Evolutionary conservation across 371 early-diverging fungal genomes (phyloP).

Genomic region (Neoconidiobolus thromboides): DNA sequence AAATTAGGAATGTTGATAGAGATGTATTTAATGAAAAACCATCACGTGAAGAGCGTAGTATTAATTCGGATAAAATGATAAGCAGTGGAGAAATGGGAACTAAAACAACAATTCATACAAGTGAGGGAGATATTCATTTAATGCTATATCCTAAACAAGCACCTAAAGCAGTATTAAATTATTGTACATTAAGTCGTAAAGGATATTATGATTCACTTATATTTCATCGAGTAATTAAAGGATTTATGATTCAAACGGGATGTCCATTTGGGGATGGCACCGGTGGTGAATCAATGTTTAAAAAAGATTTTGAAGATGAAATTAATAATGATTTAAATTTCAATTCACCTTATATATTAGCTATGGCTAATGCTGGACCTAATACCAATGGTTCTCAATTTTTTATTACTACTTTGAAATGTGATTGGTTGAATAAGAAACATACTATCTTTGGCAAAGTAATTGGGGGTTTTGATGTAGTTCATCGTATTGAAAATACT

Average conservation of each 20-base stretch:
- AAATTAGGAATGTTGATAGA: slow-evolving; percentile 44
- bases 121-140: slow-evolving; percentile 68
- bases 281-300: slow-evolving; percentile 92
- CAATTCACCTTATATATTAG: slow-evolving; percentile 74
- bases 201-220: slow-evolving; percentile 51
- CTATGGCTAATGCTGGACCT: slow-evolving; percentile 97
- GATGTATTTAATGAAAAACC: slow-evolving; percentile 97
- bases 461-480: slow-evolving; percentile 86
- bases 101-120: slow-evolving; percentile 67
- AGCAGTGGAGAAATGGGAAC: slow-evolving; percentile 10
- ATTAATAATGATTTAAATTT: slow-evolving; percentile 59
- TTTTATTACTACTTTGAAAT: slow-evolving; percentile 88
- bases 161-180: slow-evolving; percentile 87
- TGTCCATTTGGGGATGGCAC: slow-evolving; percentile 83
- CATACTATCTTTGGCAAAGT: slow-evolving; percentile 94
- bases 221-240: slow-evolving; percentile 84
- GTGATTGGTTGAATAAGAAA: slow-evolving; percentile 89
- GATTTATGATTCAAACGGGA: slow-evolving; percentile 81
- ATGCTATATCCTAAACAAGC: slow-evolving; percentile 67
- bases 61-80: slow-evolving; percentile 31
- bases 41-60: slow-evolving; percentile 82
- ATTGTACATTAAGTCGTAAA: slow-evolving; percentile 59
- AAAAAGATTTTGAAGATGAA: slow-evolving; percentile 90
- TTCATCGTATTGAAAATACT: slow-evolving; percentile 65
- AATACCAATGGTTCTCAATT: slow-evolving; percentile 91